These are phyloP conservation scores for Fraxinus floribunda DNA, from an alignment of 305 asterid species.

Conservation along the genomic window DNA sequence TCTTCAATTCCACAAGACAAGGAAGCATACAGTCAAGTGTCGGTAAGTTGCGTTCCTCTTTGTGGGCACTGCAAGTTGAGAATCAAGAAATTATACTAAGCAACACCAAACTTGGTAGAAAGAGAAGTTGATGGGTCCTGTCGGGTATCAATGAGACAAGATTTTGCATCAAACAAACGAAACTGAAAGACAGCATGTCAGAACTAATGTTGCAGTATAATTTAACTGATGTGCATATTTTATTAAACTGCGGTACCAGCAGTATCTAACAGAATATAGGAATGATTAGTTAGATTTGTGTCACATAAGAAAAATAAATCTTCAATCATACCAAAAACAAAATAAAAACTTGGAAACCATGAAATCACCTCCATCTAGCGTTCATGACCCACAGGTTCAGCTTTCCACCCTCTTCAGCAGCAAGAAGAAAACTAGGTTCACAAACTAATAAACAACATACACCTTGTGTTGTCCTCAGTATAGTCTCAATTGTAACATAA, in stretches of 20 bases:
- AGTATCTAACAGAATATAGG: neutral
- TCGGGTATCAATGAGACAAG: neutral
- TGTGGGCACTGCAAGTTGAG: constrained; percentile 55
- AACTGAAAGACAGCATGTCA: constrained; percentile 1
- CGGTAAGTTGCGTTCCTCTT: constrained; percentile 58
- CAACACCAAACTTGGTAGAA: too few species aligned
- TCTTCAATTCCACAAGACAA: constrained; percentile 62
- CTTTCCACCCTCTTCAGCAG: constrained; percentile 82
- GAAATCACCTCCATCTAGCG: constrained; percentile 80
- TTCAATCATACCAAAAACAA: neutral
- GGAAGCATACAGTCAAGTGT: constrained; percentile 58
- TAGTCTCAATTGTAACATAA: constrained; percentile 57
- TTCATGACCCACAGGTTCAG: constrained; percentile 85
- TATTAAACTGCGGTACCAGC: neutral
- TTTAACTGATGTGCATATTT: neutral
- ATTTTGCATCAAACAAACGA: neutral
- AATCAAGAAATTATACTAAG: constrained; percentile 23
- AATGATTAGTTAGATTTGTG: neutral
- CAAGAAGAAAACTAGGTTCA: constrained; percentile 71
- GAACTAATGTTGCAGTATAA: neutral
- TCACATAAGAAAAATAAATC: neutral
- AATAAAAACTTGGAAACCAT: constrained; percentile 7
- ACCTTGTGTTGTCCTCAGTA: constrained; percentile 50
- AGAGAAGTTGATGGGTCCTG: too few species aligned
- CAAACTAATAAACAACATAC: constrained; percentile 74